Conservation (phyloP, 441 rosid genomes). For the Gossypium schwendimanii region DNA sequence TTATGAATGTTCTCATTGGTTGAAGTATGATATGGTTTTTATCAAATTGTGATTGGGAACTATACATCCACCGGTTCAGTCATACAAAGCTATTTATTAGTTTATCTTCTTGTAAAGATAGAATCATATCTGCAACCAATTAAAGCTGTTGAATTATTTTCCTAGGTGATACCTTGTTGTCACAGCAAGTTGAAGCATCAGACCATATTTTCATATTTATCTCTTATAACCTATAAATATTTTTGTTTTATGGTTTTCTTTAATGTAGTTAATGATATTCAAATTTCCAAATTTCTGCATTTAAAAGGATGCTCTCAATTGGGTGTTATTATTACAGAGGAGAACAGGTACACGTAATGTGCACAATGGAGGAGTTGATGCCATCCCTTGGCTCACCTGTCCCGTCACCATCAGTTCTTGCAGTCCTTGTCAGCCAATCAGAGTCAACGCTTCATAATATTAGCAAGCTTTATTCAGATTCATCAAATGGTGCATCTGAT, state of each 20-base stretch:
- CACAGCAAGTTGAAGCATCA: not conserved
- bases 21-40: not conserved
- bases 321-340: slow-evolving; percentile 46
- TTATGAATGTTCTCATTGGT: not conserved
- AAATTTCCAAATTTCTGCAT: slow-evolving; percentile 13
- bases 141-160: not conserved
- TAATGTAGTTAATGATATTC: slow-evolving; percentile 13
- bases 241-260: slow-evolving; percentile 8
- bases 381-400: slow-evolving; percentile 77
- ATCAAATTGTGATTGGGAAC: not conserved
- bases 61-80: not conserved
- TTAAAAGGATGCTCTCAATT: slow-evolving; percentile 26
- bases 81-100: not conserved
- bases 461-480: slow-evolving; percentile 57
- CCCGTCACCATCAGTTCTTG: slow-evolving; percentile 70
- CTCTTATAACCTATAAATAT: slow-evolving; percentile 6
- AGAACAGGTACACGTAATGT: slow-evolving; percentile 79
- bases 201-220: not conserved
- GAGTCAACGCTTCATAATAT: slow-evolving; percentile 77
- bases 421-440: slow-evolving; percentile 54
- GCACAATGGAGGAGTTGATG: slow-evolving; percentile 82
- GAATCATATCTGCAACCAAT: not conserved
- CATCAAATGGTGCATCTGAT: slow-evolving; percentile 30
- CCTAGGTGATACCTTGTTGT: not conserved
- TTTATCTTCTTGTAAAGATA: not conserved